Percentiles rank a stretch among this genome's conserved stretches.
phyloP scores from a whole-genome alignment of 768 basidiomycete genomes.

The Phlebiopsis flavidoalba region DNA sequence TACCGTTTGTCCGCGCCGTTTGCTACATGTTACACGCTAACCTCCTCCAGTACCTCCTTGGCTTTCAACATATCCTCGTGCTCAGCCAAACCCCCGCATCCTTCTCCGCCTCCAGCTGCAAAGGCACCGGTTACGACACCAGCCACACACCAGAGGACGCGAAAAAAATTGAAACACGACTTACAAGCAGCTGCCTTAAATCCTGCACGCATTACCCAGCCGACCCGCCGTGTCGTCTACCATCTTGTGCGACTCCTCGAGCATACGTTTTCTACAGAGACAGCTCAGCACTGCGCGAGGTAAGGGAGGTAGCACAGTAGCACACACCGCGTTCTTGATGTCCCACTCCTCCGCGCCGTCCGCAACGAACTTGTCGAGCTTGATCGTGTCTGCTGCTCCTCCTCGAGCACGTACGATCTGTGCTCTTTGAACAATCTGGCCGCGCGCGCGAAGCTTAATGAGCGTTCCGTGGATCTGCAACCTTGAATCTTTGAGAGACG shows the following conservation, averaged over 20 bases:
- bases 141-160: not conserved
- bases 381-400: slow-evolving; percentile 48
- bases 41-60: slow-evolving; percentile 50
- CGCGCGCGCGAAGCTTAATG: not conserved
- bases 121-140: not conserved
- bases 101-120: slow-evolving; percentile 41
- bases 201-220: slow-evolving; percentile 60
- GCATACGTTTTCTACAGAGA: slow-evolving; percentile 49
- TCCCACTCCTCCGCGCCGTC: slow-evolving; percentile 67
- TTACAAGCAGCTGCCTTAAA: slow-evolving; percentile 61
- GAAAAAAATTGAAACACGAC: slow-evolving; percentile 33
- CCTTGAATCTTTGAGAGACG: slow-evolving; percentile 10
- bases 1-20: not conserved
- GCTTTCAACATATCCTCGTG: slow-evolving; percentile 38
- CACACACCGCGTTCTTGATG: slow-evolving; percentile 65
- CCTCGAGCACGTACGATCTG: slow-evolving; percentile 60
- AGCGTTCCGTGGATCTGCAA: not conserved
- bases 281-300: not conserved
- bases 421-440: slow-evolving; percentile 54
- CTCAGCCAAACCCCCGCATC: slow-evolving; percentile 31
- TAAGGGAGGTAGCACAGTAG: not conserved
- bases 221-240: slow-evolving; percentile 59
- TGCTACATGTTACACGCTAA: slow-evolving; percentile 38
- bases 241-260: slow-evolving; percentile 82
- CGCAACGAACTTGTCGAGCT: slow-evolving; percentile 56